Conservation (phyloP, 306 rosid species). For the Quercus mongolica region DNA sequence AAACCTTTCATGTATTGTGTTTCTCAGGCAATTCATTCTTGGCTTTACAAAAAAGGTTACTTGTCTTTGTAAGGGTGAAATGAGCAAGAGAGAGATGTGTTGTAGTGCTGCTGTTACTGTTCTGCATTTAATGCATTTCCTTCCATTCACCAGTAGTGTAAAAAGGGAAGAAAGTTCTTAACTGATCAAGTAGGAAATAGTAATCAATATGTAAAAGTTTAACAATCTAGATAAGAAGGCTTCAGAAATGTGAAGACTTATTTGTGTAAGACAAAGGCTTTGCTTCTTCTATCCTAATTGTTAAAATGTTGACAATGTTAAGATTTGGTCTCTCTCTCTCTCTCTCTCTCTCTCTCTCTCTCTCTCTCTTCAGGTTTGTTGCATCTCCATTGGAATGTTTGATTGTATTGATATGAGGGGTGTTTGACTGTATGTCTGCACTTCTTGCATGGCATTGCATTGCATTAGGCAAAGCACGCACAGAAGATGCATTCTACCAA, state of each 20-base stretch:
- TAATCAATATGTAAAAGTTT: conserved; percentile 12
- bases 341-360: too few relatives aligned
- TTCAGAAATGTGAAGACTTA: background rate
- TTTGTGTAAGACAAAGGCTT: background rate
- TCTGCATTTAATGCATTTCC: conserved; percentile 22
- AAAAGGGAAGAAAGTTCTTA: conserved; percentile 19
- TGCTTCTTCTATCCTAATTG: background rate
- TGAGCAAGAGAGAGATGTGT: conserved; percentile 24
- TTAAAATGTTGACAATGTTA: background rate
- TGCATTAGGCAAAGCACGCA: background rate
- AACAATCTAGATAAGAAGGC: background rate
- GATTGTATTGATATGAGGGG: background rate
- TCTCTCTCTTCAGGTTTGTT: too few relatives aligned
- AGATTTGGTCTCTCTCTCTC: background rate
- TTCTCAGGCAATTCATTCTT: conserved; percentile 92
- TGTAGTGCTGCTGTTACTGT: conserved; percentile 15
- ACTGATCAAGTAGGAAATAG: conserved; percentile 11
- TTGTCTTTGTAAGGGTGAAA: conserved; percentile 23
- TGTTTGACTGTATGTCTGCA: background rate
- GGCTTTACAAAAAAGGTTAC: conserved; percentile 58
- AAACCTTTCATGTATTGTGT: conserved; percentile 28
- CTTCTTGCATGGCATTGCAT: background rate
- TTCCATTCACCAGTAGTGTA: conserved; percentile 25
- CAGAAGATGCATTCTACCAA: background rate
- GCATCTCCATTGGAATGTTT: background rate